phyloP scores from a whole-genome alignment of 768 basidiomycete species.

The Calocybe gangraenosa region DNA sequence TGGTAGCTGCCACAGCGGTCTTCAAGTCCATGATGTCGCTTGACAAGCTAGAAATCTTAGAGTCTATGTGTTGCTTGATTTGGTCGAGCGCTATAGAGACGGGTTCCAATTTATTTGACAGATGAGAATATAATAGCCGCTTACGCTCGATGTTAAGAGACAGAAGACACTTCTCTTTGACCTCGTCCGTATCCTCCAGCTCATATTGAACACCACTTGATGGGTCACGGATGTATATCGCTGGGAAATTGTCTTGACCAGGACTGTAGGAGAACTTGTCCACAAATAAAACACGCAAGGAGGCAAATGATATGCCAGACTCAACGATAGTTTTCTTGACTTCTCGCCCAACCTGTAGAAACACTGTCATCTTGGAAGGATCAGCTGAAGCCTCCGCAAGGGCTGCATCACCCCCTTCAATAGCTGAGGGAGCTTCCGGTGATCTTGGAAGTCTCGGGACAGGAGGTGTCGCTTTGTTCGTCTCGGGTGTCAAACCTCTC shows the following conservation, averaged over 20 bases:
- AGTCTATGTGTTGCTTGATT: constrained; percentile 96
- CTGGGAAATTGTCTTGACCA: constrained; percentile 89
- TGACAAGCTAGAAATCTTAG: constrained; percentile 79
- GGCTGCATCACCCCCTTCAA: constrained; percentile 7
- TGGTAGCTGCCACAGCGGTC: constrained; percentile 50
- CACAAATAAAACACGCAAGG: constrained; percentile 83
- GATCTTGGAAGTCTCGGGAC: constrained; percentile 46
- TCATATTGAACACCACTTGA: constrained; percentile 93
- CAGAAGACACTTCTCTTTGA: constrained; percentile 82
- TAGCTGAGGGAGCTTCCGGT: constrained; percentile 29
- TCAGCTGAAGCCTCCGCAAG: constrained; percentile 14
- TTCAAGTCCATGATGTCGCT: constrained; percentile 91
- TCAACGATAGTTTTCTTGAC: constrained; percentile 85
- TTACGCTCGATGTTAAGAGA: constrained; percentile 96
- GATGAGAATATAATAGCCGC: constrained; percentile 28
- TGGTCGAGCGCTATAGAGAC: constrained; percentile 80
- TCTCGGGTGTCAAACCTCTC: constrained; percentile 35
- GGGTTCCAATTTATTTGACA: constrained; percentile 1
- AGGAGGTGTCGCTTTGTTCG: constrained; percentile 29
- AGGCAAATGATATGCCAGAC: constrained; percentile 63
- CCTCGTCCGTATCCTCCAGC: constrained; percentile 90
- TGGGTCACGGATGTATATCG: constrained; percentile 92
- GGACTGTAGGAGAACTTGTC: constrained; percentile 95
- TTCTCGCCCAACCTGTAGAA: constrained; percentile 85
- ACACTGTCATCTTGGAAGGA: constrained; percentile 59